Conservation (phyloP, 1,284 basidiomycete genomes). For the Stereum hirsutum region DNA sequence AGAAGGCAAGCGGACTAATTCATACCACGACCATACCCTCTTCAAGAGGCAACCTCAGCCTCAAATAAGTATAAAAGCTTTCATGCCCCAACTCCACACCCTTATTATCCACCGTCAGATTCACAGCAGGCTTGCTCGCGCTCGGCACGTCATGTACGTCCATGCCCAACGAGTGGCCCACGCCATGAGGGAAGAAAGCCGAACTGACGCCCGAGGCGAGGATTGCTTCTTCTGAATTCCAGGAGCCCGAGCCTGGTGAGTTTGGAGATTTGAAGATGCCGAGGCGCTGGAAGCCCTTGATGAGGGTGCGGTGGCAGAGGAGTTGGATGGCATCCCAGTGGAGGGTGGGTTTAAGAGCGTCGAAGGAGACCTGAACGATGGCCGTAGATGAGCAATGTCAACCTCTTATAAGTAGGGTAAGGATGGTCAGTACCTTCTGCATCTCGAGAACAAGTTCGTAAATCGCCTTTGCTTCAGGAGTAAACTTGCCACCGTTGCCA, state of each 20-base stretch:
- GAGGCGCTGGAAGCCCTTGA: constrained; percentile 72
- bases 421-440: constrained; percentile 55
- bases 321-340: constrained; percentile 86
- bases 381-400: neutral
- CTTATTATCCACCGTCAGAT: constrained; percentile 34
- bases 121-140: constrained; percentile 55
- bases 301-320: constrained; percentile 69
- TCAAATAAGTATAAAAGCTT: constrained; percentile 69
- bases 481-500: constrained; percentile 85
- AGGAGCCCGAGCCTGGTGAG: constrained; percentile 36
- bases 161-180: constrained; percentile 83
- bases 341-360: constrained; percentile 52
- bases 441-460: constrained; percentile 83
- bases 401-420: neutral
- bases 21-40: constrained; percentile 78
- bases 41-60: constrained; percentile 64
- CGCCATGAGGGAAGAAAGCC: constrained; percentile 88
- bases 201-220: constrained; percentile 67
- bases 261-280: constrained; percentile 70
- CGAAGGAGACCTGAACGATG: constrained; percentile 49
- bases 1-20: constrained; percentile 12
- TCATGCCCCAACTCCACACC: constrained; percentile 37
- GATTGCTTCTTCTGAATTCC: constrained; percentile 59
- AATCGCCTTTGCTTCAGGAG: constrained; percentile 66
- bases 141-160: constrained; percentile 84